Evolutionary conservation across 306 rosid genomes (phyloP).

Genomic region (Acacia acuminata): DNA sequence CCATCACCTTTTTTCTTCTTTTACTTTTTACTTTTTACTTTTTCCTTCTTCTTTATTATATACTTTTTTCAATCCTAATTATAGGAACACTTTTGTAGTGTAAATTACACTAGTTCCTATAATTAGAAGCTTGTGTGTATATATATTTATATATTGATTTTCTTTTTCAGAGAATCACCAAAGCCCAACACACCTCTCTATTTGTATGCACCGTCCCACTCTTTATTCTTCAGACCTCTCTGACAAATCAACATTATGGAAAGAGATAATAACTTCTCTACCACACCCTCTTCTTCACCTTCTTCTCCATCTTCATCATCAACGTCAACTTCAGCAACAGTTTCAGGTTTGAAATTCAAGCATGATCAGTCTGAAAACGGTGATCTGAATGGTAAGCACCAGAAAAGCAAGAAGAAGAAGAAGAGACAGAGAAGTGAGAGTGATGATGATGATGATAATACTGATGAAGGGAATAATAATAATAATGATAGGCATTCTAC

Average conservation of each 20-base stretch:
- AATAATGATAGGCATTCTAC: constrained; percentile 43
- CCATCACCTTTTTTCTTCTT: constrained; percentile 15
- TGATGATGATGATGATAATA: neutral
- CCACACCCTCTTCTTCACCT: constrained; percentile 16
- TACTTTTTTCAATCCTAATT: too few species aligned
- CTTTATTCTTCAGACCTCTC: constrained; percentile 20
- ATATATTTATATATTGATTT: constrained; percentile 6
- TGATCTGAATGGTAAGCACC: constrained; percentile 29
- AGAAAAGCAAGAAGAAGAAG: constrained; percentile 42
- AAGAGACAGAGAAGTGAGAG: constrained; percentile 42
- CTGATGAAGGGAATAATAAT: neutral
- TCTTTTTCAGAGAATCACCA: constrained; percentile 28
- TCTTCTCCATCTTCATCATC: constrained; percentile 26
- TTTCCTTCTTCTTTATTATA: too few species aligned
- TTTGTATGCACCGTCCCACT: constrained; percentile 41
- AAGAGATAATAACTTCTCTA: constrained; percentile 29
- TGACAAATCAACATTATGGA: constrained; percentile 48
- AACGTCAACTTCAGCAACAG: constrained; percentile 11
- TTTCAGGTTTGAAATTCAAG: constrained; percentile 23
- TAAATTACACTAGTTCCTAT: too few species aligned
- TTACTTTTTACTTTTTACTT: constrained; percentile 10
- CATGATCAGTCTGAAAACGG: neutral
- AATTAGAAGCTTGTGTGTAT: too few species aligned
- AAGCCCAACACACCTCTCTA: constrained; percentile 34
- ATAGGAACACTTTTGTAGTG: too few species aligned